Conservation (phyloP, 139 green algal species). For the Chlorella ohadii region DNA sequence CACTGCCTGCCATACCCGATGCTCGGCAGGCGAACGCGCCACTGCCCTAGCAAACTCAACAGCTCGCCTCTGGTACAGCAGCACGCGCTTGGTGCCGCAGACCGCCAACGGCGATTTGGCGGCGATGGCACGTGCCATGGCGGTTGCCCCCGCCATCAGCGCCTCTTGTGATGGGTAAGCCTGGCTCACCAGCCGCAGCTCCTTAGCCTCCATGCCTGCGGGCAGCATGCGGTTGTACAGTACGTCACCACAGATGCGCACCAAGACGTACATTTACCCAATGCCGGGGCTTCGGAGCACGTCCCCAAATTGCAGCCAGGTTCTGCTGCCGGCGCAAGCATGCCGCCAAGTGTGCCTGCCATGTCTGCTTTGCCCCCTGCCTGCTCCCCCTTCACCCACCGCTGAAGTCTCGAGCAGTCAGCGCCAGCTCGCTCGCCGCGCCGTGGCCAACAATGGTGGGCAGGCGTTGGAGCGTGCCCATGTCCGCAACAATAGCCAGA, state of each 20-base stretch:
- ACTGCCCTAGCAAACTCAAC: too few species aligned
- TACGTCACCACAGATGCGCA: too few species aligned
- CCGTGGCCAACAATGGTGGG: constrained; percentile 87
- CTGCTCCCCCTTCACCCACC: too few species aligned
- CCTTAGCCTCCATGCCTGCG: constrained; percentile 29
- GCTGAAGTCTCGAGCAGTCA: constrained; percentile 74
- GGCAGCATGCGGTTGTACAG: not conserved
- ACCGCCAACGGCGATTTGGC: constrained; percentile 73
- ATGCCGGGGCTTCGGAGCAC: too few species aligned
- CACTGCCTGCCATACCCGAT: too few species aligned
- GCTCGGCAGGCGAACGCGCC: too few species aligned
- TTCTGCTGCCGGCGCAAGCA: too few species aligned
- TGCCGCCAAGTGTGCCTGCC: too few species aligned
- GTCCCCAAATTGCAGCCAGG: too few species aligned
- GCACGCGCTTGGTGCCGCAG: constrained; percentile 82
- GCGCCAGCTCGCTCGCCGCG: constrained; percentile 76
- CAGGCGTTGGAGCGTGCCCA: constrained; percentile 92
- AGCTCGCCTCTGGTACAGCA: constrained; percentile 62
- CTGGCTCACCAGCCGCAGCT: constrained; percentile 29
- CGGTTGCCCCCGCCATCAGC: constrained; percentile 44
- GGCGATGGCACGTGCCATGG: constrained; percentile 63
- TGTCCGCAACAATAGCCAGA: constrained; percentile 87
- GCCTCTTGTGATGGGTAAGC: not conserved
- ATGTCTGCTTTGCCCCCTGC: too few species aligned
- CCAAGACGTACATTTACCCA: too few species aligned